Conservation (phyloP, 768 basidiomycete species). For the Leccinum obscurum region DNA sequence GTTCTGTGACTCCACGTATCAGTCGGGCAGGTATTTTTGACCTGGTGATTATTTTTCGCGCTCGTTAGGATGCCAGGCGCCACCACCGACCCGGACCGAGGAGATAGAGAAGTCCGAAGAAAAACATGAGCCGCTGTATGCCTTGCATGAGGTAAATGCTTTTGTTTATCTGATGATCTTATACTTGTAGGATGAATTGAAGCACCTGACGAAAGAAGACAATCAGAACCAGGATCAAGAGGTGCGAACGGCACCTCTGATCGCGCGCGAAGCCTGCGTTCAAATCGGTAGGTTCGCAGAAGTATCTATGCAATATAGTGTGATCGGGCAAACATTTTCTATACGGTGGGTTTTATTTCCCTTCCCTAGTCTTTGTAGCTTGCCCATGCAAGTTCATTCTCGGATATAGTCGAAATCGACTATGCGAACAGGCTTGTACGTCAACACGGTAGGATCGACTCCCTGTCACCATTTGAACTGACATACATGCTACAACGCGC, state of each 20-base stretch:
- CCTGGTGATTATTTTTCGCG: too few species aligned
- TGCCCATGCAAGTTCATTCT: neutral
- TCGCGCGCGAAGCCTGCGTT: slow-evolving; percentile 44
- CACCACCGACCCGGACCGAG: too few species aligned
- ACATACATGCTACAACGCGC: too few species aligned
- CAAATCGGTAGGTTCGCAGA: slow-evolving; percentile 19
- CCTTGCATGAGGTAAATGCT: too few species aligned
- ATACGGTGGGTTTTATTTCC: slow-evolving; percentile 18
- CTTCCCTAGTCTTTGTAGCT: neutral
- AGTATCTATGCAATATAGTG: slow-evolving; percentile 53
- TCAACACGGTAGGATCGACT: slow-evolving; percentile 54
- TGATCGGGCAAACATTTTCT: slow-evolving; percentile 42
- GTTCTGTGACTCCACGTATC: too few species aligned
- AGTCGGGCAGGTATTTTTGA: too few species aligned
- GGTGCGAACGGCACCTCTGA: slow-evolving; percentile 44
- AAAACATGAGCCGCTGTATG: too few species aligned
- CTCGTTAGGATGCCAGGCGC: too few species aligned
- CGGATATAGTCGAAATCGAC: slow-evolving; percentile 29
- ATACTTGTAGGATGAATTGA: slow-evolving; percentile 8
- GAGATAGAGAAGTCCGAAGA: too few species aligned
- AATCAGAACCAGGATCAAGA: slow-evolving; percentile 25
- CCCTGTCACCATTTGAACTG: slow-evolving; percentile 3
- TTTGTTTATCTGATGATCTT: too few species aligned
- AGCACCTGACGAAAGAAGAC: slow-evolving; percentile 7
- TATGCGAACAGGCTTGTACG: slow-evolving; percentile 38